These are phyloP conservation scores for Aspergillus viridinutans DNA, from an alignment of 2,329 filamentous ascomycete species.

Conservation along the genomic window DNA sequence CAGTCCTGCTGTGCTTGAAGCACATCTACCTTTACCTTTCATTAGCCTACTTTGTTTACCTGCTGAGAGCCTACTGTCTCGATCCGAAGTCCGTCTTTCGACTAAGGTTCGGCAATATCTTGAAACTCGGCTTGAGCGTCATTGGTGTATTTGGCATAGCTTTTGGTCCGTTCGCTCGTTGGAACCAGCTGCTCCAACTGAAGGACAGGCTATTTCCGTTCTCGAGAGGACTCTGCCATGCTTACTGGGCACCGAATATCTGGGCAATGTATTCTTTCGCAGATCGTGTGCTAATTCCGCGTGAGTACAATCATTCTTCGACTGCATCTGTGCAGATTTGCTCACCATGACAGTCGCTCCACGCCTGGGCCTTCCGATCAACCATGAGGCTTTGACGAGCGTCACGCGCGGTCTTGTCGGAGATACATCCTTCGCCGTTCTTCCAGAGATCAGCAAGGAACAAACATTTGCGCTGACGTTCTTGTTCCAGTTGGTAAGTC, in stretches of 20 bases:
- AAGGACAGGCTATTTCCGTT: constrained; percentile 87
- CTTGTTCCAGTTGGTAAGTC: constrained; percentile 65
- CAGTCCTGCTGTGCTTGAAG: constrained; percentile 84
- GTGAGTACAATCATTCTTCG: constrained; percentile 49
- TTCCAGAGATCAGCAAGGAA: constrained; percentile 78
- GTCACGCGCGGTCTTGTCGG: constrained; percentile 91
- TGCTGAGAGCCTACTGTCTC: constrained; percentile 85
- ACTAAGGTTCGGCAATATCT: constrained; percentile 70
- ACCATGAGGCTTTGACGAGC: constrained; percentile 72
- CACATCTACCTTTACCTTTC: constrained; percentile 97
- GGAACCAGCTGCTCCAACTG: constrained; percentile 79
- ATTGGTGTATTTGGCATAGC: constrained; percentile 68
- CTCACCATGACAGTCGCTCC: constrained; percentile 65
- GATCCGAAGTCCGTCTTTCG: constrained; percentile 70
- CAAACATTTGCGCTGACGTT: constrained; percentile 80
- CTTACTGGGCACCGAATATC: constrained; percentile 96
- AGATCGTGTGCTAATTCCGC: constrained; percentile 75
- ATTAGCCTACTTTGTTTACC: constrained; percentile 90
- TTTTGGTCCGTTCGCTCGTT: constrained; percentile 81
- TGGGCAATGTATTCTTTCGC: constrained; percentile 96
- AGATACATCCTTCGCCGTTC: constrained; percentile 87
- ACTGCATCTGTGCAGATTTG: not conserved
- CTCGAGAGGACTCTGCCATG: constrained; percentile 87
- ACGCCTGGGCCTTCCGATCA: constrained; percentile 68
- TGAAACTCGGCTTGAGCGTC: constrained; percentile 77